These are phyloP conservation scores for Gynostemma pentaphyllum DNA, from an alignment of 306 rosid genomes.

Conservation along the genomic window DNA sequence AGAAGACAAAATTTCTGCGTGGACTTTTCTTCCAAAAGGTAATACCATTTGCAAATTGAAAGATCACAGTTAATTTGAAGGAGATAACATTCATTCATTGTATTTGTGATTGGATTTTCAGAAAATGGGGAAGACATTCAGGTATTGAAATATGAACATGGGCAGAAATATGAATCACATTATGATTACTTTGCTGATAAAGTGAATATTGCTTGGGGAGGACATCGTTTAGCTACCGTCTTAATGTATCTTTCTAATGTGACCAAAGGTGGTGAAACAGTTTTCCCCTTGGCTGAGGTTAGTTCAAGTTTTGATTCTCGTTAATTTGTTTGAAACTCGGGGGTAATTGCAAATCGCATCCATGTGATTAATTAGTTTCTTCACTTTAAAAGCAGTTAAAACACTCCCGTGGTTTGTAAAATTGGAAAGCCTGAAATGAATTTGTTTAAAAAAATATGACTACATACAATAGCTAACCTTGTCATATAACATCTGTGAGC, in stretches of 20 bases:
- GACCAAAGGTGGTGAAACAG: slow-evolving; percentile 78
- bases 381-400: too few species aligned
- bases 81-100: slow-evolving; percentile 24
- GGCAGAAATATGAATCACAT: slow-evolving; percentile 88
- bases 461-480: neutral
- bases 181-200: slow-evolving; percentile 79
- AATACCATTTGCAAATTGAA: slow-evolving; percentile 4
- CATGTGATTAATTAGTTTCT: too few species aligned
- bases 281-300: slow-evolving; percentile 83
- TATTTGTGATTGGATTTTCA: too few species aligned
- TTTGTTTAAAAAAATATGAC: neutral
- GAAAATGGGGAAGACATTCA: slow-evolving; percentile 99
- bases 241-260: slow-evolving; percentile 82
- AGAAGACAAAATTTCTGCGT: slow-evolving; percentile 82
- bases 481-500: slow-evolving; percentile 11
- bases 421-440: too few species aligned
- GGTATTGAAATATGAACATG: slow-evolving; percentile 80
- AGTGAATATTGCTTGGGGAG: slow-evolving; percentile 76
- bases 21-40: slow-evolving; percentile 99
- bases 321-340: too few species aligned
- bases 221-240: slow-evolving; percentile 76
- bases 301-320: slow-evolving; percentile 36
- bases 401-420: too few species aligned
- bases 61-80: slow-evolving; percentile 22
- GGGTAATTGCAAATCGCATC: too few species aligned